Evolutionary conservation across 169 alveolate species (phyloP), one percentile per base, ranked within the genome.

Genomic region (Cryptosporidium canis): DNA sequence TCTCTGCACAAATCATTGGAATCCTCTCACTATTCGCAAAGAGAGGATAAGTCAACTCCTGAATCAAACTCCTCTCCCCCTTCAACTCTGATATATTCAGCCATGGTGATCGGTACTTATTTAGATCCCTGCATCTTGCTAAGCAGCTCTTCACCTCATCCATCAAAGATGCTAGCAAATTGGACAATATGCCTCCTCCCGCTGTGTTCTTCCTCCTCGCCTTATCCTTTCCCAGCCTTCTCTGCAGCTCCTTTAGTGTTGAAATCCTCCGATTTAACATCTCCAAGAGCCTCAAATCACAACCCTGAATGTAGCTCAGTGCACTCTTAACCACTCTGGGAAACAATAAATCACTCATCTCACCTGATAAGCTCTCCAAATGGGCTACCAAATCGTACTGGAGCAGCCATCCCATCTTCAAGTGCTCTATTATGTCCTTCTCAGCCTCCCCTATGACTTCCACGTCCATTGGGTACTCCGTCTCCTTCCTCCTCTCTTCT

Each of bases 31-130:
- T n/a, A n/a, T n/a, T n/a, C n/a, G n/a, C n/a, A n/a, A n/a, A n/a
- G n/a, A n/a, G n/a, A n/a, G n/a, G n/a, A n/a, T n/a, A n/a, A n/a
- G n/a, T n/a, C n/a, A n/a, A 51, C 8, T 51, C 24, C 3, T 18
- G n/a, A 21, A 18, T 18, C 7, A 7, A 2, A 4, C 16, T 18
- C 27, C 14, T 51, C 5, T 2, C 8, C 8, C 9, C 8, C 35
- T 16, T 51, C 9, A 51, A 18, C 8, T 8, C 12, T 47, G n/a
- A 27, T 43, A 0, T 44, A 24, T 67, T 29, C 29, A 1, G 33
- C 84, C 84, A 70, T 24, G 84, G 68, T 16, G 29, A 2, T 18
- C 53, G 47, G n/a, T 70, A 70, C 33, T 70, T 70, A 37, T 70
- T 70, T 8, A 51, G 9, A 14, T 51, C 21, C 39, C 45, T 70